Percentiles rank a stretch among this genome's conserved stretches.
These are phyloP conservation scores for Tubosaeta sp. DNA, from an alignment of 768 basidiomycete genomes.

Conservation along the genomic window DNA sequence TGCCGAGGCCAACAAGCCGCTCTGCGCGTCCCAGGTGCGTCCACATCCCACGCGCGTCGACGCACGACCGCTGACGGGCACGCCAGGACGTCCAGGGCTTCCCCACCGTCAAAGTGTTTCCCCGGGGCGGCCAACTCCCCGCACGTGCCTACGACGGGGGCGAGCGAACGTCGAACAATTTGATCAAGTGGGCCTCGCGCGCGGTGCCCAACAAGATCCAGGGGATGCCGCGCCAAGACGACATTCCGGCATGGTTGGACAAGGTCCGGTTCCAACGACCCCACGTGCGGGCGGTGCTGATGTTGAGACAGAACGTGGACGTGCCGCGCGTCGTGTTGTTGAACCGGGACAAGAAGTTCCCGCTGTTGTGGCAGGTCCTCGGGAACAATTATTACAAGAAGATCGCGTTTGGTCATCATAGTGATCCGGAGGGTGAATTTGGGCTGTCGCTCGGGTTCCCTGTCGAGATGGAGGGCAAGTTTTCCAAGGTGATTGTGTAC, in stretches of 20 bases:
- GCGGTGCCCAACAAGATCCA: constrained; percentile 70
- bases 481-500: constrained; percentile 70
- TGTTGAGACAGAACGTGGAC: constrained; percentile 31
- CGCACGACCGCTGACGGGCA: neutral
- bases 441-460: constrained; percentile 58
- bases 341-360: constrained; percentile 72
- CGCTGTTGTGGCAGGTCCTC: constrained; percentile 77
- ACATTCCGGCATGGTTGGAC: constrained; percentile 64
- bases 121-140: constrained; percentile 60
- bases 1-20: constrained; percentile 67
- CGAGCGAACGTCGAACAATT: constrained; percentile 65
- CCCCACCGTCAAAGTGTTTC: constrained; percentile 91
- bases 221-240: constrained; percentile 50
- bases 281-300: neutral
- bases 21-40: constrained; percentile 73
- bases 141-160: constrained; percentile 62
- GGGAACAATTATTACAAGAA: constrained; percentile 65
- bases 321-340: constrained; percentile 60
- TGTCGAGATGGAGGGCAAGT: constrained; percentile 44
- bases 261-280: constrained; percentile 42
- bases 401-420: constrained; percentile 59
- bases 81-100: constrained; percentile 76
- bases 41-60: neutral
- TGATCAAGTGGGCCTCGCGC: constrained; percentile 74
- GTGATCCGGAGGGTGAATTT: constrained; percentile 61